A percentile compares a stretch with the other conserved stretches of the same genome.
These are phyloP conservation scores for Penicillium aurantiogriseum DNA, from an alignment of 2,329 filamentous ascomycete species.

Conservation along the genomic window DNA sequence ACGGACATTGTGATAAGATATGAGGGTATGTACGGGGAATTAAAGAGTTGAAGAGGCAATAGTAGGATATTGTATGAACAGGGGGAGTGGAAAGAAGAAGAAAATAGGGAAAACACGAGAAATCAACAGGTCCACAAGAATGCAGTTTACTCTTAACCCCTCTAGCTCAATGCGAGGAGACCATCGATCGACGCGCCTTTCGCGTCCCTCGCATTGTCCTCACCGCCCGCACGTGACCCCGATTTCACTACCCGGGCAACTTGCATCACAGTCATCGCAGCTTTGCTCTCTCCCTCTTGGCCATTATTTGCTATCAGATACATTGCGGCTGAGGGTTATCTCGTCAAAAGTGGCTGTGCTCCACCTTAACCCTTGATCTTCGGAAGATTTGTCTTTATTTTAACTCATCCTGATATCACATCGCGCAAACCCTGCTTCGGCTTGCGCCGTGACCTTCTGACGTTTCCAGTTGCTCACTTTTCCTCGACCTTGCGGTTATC, in stretches of 20 bases:
- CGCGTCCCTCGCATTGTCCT: constrained; percentile 31
- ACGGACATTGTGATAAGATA: constrained; percentile 72
- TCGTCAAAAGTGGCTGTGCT: constrained; percentile 10
- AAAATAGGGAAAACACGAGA: constrained; percentile 18
- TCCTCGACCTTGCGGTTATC: neutral
- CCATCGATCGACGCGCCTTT: constrained; percentile 26
- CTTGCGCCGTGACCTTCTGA: neutral
- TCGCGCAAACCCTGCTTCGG: constrained; percentile 7
- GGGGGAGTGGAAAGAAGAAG: constrained; percentile 3
- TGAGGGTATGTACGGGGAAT: constrained; percentile 17
- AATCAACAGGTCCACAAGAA: constrained; percentile 27
- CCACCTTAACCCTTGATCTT: neutral
- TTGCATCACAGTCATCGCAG: constrained; percentile 4
- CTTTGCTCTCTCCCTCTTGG: neutral
- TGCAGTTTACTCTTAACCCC: constrained; percentile 19
- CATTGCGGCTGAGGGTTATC: constrained; percentile 6
- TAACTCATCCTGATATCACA: neutral
- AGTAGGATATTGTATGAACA: constrained; percentile 10
- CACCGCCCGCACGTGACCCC: constrained; percentile 37
- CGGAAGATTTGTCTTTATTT: neutral
- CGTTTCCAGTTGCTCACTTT: constrained; percentile 1
- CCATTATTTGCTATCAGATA: neutral
- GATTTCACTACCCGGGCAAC: constrained; percentile 11
- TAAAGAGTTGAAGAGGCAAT: constrained; percentile 11
- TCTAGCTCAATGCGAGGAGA: constrained; percentile 22